These are phyloP conservation scores for Panellus pusillus DNA, from an alignment of 768 basidiomycete genomes.

Conservation along the genomic window DNA sequence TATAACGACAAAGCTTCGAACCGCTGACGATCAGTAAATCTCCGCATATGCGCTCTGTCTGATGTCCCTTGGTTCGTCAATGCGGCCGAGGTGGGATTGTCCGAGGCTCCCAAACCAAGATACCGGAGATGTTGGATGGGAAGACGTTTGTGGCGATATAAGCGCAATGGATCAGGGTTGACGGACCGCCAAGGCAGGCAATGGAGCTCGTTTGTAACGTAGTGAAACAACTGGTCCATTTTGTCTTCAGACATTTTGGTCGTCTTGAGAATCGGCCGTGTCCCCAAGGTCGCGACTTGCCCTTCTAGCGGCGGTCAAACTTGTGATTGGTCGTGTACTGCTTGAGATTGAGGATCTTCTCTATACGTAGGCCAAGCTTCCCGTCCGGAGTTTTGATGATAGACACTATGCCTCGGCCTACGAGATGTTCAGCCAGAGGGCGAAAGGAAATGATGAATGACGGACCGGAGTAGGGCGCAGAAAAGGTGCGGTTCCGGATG, in stretches of 20 bases:
- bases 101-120: too few relatives aligned
- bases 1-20: not conserved
- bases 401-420: conserved; percentile 16
- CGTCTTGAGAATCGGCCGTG: not conserved
- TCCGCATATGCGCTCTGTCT: too few relatives aligned
- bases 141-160: not conserved
- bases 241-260: conserved; percentile 10
- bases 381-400: not conserved
- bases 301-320: conserved; percentile 3
- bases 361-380: conserved; percentile 8
- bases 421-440: not conserved
- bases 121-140: too few relatives aligned
- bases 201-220: not conserved
- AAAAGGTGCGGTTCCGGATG: not conserved
- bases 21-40: too few relatives aligned
- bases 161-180: not conserved
- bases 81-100: too few relatives aligned
- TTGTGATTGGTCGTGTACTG: not conserved
- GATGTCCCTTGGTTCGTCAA: too few relatives aligned
- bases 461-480: not conserved
- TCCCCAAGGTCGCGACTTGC: not conserved
- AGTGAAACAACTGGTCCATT: not conserved
- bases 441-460: not conserved
- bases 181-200: not conserved
- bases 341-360: not conserved